Evolutionary conservation across 2,329 filamentous ascomycete genomes (phyloP).

Genomic region (Arthroderma sp.): DNA sequence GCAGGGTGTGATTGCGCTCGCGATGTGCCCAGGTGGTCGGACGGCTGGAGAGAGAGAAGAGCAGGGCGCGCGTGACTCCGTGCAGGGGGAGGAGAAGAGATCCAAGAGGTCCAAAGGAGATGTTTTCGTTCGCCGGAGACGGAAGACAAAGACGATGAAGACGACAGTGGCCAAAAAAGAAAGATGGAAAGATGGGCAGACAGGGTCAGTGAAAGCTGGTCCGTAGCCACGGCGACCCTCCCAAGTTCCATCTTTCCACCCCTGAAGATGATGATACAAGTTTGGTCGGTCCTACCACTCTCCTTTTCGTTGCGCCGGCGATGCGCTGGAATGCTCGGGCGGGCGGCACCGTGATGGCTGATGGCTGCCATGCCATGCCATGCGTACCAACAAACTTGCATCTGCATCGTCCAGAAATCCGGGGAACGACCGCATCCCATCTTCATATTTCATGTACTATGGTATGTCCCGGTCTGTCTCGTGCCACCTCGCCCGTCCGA

Average conservation of each 20-base stretch:
- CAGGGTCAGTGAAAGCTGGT: not conserved
- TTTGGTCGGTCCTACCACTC: not conserved
- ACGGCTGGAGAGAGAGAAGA: no score
- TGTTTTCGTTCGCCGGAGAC: no score
- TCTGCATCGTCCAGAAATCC: not conserved
- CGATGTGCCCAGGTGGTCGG: not conserved
- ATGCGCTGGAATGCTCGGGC: no score
- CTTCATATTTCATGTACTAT: not conserved
- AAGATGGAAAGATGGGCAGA: not conserved
- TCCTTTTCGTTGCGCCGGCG: no score
- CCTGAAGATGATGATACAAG: not conserved
- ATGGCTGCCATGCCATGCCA: not conserved
- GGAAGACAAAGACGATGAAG: not conserved
- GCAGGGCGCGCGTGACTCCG: not conserved
- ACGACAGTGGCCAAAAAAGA: not conserved
- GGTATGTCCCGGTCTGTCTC: not conserved
- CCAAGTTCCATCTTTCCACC: not conserved
- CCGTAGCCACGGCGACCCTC: not conserved
- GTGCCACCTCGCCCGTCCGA: slow-evolving; percentile 1
- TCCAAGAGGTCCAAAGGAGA: no score
- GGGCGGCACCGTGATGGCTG: no score
- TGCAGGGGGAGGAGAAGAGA: not conserved
- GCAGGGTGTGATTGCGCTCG: no score
- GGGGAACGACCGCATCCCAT: not conserved
- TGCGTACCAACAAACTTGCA: not conserved